These are phyloP conservation scores for Trypanosomatidae sp. DNA, from an alignment of 208 protist species.

Conservation along the genomic window DNA sequence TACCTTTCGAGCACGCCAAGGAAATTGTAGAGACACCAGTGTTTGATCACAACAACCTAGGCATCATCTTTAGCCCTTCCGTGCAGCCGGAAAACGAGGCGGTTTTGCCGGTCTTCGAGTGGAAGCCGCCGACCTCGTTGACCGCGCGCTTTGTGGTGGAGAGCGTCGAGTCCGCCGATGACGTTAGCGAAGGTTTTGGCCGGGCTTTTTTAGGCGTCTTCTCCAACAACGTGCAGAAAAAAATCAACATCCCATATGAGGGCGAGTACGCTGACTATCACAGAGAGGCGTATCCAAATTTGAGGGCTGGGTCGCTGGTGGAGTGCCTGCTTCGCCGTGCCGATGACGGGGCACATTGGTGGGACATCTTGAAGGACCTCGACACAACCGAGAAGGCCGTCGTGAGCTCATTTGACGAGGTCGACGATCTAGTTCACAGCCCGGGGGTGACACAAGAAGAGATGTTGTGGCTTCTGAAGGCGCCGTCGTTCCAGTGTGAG, in stretches of 20 bases:
- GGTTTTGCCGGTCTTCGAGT: constrained; percentile 37
- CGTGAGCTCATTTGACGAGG: constrained; percentile 35
- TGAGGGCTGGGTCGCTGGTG: constrained; percentile 44
- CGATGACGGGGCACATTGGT: constrained; percentile 84
- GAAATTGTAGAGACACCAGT: constrained; percentile 35
- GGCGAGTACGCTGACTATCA: constrained; percentile 73
- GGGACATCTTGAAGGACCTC: constrained; percentile 67
- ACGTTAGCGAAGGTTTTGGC: constrained; percentile 37
- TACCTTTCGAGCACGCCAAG: constrained; percentile 31
- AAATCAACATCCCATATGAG: constrained; percentile 51
- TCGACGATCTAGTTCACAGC: constrained; percentile 73
- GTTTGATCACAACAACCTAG: constrained; percentile 54
- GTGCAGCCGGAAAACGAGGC: constrained; percentile 19
- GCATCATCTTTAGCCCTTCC: constrained; percentile 61
- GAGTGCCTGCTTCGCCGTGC: constrained; percentile 67
- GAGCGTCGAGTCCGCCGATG: constrained; percentile 28
- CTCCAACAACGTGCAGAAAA: constrained; percentile 30
- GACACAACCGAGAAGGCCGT: constrained; percentile 25
- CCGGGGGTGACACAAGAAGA: constrained; percentile 66
- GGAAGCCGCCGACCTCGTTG: constrained; percentile 52
- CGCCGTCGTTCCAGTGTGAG: constrained; percentile 62
- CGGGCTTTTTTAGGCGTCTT: constrained; percentile 44
- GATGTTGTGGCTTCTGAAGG: constrained; percentile 72
- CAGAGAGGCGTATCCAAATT: constrained; percentile 38
- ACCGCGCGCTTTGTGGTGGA: constrained; percentile 54